Evolutionary conservation across 2,329 filamentous ascomycete species (phyloP).

Genomic region (Pezicula rhizophila): DNA sequence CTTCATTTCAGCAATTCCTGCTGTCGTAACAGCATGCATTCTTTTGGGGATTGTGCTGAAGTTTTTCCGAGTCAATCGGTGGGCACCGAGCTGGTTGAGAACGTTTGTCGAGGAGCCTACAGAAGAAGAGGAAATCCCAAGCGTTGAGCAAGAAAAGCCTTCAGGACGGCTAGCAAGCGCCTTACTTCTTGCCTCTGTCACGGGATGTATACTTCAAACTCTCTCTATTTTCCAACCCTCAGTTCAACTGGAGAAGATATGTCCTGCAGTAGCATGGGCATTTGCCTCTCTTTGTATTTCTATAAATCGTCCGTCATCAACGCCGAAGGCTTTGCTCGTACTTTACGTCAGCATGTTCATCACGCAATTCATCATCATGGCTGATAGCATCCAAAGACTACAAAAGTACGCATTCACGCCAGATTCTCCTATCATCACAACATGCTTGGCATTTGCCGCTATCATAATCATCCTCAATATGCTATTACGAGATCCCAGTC

Average conservation of each 20-base stretch:
- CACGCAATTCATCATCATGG: slow-evolving; percentile 18
- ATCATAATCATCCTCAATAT: slow-evolving; percentile 55
- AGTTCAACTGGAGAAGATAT: slow-evolving; percentile 33
- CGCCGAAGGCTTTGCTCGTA: slow-evolving; percentile 18
- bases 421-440: too few species aligned
- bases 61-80: slow-evolving; percentile 25
- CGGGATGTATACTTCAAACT: slow-evolving; percentile 30
- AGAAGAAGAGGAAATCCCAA: slow-evolving; percentile 25
- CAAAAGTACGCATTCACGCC: too few species aligned
- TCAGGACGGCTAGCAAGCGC: slow-evolving; percentile 26
- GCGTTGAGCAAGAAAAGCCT: slow-evolving; percentile 18
- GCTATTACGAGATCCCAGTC: slow-evolving; percentile 59
- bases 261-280: slow-evolving; percentile 19
- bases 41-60: slow-evolving; percentile 20
- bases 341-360: slow-evolving; percentile 16
- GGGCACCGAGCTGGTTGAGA: slow-evolving; percentile 39
- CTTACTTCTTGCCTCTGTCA: slow-evolving; percentile 32
- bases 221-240: slow-evolving; percentile 26
- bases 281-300: slow-evolving; percentile 15
- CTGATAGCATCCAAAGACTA: slow-evolving; percentile 24
- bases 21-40: slow-evolving; percentile 23
- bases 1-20: slow-evolving; percentile 22
- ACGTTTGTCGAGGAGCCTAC: slow-evolving; percentile 43
- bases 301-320: slow-evolving; percentile 17
- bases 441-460: slow-evolving; percentile 34